Percentiles rank a stretch among this genome's conserved stretches.
These are phyloP conservation scores for Arthrobotrys sphaeroides DNA, from an alignment of 2,329 filamentous ascomycete genomes.

Conservation along the genomic window DNA sequence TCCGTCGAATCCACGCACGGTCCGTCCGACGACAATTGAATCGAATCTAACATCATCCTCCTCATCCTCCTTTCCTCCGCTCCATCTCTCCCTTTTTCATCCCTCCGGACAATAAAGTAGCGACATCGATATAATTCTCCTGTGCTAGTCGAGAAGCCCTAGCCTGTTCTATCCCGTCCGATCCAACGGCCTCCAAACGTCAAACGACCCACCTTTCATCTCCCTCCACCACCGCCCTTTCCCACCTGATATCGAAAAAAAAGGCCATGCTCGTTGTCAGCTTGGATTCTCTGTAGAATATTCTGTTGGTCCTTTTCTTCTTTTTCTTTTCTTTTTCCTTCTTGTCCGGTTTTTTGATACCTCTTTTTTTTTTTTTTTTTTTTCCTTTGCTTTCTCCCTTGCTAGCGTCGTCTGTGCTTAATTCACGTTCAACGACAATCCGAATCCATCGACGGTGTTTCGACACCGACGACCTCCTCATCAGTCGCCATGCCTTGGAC, in stretches of 20 bases:
- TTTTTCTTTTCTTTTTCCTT: slow-evolving; percentile 1
- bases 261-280: slow-evolving; percentile 37
- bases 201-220: not conserved
- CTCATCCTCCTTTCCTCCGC: not conserved
- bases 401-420: slow-evolving; percentile 9
- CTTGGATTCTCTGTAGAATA: slow-evolving; percentile 51
- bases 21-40: not conserved
- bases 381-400: not conserved
- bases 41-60: not conserved
- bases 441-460: slow-evolving; percentile 10
- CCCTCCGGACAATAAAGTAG: not conserved
- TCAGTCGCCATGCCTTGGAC: slow-evolving; percentile 83
- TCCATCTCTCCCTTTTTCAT: not conserved
- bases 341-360: not conserved
- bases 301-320: not conserved
- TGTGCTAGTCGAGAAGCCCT: too few species aligned
- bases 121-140: too few species aligned
- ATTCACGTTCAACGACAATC: not conserved
- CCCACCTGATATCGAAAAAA: not conserved
- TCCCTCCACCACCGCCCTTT: not conserved
- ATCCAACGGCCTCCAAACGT: not conserved
- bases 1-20: not conserved
- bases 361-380: slow-evolving; percentile 1
- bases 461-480: slow-evolving; percentile 15
- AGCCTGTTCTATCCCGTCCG: too few species aligned